These are phyloP conservation scores for Podila epigama DNA, from an alignment of 192 early-diverging fungal genomes.

Conservation along the genomic window DNA sequence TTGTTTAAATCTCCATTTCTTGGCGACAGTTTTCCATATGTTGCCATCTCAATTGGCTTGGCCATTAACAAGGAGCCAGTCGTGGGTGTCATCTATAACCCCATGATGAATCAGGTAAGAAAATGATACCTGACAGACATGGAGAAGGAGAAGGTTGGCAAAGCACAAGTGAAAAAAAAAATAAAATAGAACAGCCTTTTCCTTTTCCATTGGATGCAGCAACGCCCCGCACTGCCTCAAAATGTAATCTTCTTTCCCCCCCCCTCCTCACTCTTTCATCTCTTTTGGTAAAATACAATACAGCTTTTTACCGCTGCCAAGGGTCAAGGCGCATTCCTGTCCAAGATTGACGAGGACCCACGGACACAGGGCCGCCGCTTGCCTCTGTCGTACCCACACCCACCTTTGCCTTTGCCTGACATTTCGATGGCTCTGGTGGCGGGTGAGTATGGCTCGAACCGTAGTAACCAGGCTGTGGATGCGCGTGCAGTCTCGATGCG, in stretches of 20 bases:
- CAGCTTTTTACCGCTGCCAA: conserved; percentile 62
- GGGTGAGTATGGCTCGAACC: conserved; percentile 87
- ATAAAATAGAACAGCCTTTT: too few relatives aligned
- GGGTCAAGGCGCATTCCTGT: conserved; percentile 72
- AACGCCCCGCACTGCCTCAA: too few relatives aligned
- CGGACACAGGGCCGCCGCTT: conserved; percentile 57
- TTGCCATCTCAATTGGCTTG: conserved; percentile 87
- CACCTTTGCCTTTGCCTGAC: conserved; percentile 62
- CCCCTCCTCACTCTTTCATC: neutral
- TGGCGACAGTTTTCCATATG: conserved; percentile 84
- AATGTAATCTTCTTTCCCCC: too few relatives aligned
- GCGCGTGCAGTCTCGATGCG: conserved; percentile 74
- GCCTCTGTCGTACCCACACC: conserved; percentile 64
- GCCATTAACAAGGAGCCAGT: conserved; percentile 74
- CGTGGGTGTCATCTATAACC: conserved; percentile 92
- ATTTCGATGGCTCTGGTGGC: conserved; percentile 77
- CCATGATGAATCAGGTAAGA: conserved; percentile 85
- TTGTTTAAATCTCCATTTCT: conserved; percentile 55
- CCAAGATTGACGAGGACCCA: conserved; percentile 46
- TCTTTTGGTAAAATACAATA: conserved; percentile 9
- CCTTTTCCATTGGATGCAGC: too few relatives aligned
- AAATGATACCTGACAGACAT: too few relatives aligned
- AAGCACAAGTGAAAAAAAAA: neutral
- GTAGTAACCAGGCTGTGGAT: conserved; percentile 61
- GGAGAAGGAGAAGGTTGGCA: too few relatives aligned